A percentile compares a stretch with the other conserved stretches of the same genome.
Conservation (phyloP, 257 asterid genomes). For the Solanum piurae region DNA sequence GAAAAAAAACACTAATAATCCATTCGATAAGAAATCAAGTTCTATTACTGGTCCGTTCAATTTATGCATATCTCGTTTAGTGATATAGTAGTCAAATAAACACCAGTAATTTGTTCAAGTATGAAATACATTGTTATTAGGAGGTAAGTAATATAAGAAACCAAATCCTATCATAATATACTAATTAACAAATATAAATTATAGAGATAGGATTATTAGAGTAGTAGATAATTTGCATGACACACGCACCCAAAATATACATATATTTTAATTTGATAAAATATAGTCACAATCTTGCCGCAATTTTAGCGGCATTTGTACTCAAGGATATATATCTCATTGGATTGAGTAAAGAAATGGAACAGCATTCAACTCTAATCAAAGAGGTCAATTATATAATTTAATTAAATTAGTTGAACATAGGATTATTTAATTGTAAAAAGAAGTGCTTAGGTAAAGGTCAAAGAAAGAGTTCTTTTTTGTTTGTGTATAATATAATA, state of each 20-base stretch:
- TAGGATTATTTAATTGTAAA: not conserved
- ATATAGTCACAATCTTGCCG: constrained; percentile 11
- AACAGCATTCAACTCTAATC: not conserved
- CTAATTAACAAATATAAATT: not conserved
- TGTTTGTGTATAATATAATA: not conserved
- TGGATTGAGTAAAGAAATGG: not conserved
- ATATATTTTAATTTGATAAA: not conserved
- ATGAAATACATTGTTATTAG: too few species aligned
- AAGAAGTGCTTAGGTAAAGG: not conserved
- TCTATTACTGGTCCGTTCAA: too few species aligned
- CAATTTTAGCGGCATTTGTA: constrained; percentile 1
- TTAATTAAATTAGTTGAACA: not conserved
- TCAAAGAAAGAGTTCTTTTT: not conserved
- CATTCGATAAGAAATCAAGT: not conserved
- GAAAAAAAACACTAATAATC: too few species aligned
- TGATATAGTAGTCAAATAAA: too few species aligned
- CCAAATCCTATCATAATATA: not conserved
- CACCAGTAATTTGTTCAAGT: too few species aligned
- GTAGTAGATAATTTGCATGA: not conserved
- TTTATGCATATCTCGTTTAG: not conserved
- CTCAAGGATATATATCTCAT: not conserved
- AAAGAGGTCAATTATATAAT: not conserved
- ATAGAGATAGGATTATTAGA: not conserved
- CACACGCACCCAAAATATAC: not conserved
- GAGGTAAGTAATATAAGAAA: not conserved